Conservation (phyloP, 75 land plant genomes). For the Picea glauca region DNA sequence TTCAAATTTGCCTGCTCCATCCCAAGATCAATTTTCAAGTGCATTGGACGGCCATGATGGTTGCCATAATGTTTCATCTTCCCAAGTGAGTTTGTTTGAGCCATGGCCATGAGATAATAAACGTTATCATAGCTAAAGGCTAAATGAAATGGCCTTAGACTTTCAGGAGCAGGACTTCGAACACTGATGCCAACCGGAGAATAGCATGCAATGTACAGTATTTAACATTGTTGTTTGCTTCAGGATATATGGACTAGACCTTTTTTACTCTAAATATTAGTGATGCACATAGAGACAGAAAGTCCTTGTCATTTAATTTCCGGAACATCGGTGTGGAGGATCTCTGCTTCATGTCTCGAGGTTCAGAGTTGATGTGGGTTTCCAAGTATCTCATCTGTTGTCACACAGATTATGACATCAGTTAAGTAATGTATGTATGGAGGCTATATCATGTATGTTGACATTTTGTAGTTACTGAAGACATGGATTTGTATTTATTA, state of each 20-base stretch:
- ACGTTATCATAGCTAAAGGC: not conserved
- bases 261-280: not conserved
- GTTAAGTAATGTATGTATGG: not conserved
- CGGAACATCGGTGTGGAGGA: not conserved
- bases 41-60: not conserved
- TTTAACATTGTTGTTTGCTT: not conserved
- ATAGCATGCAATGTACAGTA: conserved; percentile 9
- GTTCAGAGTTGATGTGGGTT: not conserved
- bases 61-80: conserved; percentile 5
- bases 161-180: not conserved
- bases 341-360: not conserved
- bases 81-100: conserved; percentile 4
- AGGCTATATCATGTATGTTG: not conserved
- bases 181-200: not conserved
- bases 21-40: not conserved
- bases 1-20: not conserved
- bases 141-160: not conserved
- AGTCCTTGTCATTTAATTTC: not conserved
- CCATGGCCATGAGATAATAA: conserved; percentile 4
- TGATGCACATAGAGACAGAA: conserved; percentile 1
- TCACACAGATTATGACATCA: not conserved
- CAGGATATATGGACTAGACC: not conserved
- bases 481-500: conserved; percentile 1
- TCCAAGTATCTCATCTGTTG: not conserved
- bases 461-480: not conserved